Base-by-base conservation (phyloP, 345 rosid genomes). In the Fremontodendron californicum region DNA sequence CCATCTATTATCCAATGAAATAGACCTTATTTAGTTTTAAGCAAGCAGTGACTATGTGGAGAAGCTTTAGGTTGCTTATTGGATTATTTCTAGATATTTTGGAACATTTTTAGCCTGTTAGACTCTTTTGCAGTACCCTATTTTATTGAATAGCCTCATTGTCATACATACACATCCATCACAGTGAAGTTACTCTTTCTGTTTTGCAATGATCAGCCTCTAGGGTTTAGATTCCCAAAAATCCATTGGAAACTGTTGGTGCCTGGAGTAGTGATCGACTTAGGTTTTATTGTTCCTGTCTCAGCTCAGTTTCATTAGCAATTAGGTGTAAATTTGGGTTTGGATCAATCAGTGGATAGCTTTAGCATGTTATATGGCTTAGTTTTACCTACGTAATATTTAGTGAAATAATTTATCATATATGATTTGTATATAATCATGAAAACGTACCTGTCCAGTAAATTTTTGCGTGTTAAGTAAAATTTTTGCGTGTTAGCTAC, bases 301-400 rank as follows among this genome's bases (percentile, higher is more conserved):
- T 23, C 71, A 5, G 35, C 72, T 67, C 35, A 12, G 52, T 67
- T 67, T 67, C 52, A 67, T 46, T 67, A 42, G 19, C 31, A 67
- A 43, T 42, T 67, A 66, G 72, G 52, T 67, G 4, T 67, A 67
- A 23, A 42, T 67, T 67, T 21, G 52, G n/a, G 71, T 27, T 66
- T 40, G 46, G 46, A 66, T 40, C 48, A 66, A 66, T 66, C 31
- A 2, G 19, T 4, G 6, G 18, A n/a, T 40, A 15, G 66, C 40
- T 62, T 31, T 62, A 31, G 66, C 42, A 62, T 62, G n/a, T 62
- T 31, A 19, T 51, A 6, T 18, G 57, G 57, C 57, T 2, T 1
- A 62, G 40, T 18, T 62, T 62, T 10, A 15, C 40, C 18, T 27
- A 6, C 1, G 71, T 40, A 64, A 40, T 7, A 66, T 40, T 40